Evolutionary conservation across 768 basidiomycete genomes (phyloP).

Genomic region (Auricularia heimuer): DNA sequence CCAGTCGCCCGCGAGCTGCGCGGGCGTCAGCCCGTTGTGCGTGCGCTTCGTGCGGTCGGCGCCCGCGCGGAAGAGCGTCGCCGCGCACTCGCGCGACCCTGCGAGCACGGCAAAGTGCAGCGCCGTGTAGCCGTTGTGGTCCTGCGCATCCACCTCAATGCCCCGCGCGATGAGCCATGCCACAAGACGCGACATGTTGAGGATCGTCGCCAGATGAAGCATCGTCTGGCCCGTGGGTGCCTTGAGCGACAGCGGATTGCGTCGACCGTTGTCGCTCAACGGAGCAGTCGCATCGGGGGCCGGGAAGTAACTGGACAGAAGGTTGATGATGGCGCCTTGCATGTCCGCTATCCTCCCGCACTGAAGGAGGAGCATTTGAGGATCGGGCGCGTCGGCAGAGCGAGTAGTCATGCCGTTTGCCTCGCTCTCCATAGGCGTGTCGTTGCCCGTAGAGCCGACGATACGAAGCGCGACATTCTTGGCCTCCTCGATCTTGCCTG

Average conservation of each 20-base stretch:
- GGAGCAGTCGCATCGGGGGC: constrained; percentile 37
- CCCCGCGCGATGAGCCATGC: constrained; percentile 60
- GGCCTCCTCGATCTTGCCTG: constrained; percentile 87
- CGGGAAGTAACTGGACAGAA: constrained; percentile 65
- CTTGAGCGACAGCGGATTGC: constrained; percentile 64
- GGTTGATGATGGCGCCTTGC: constrained; percentile 67
- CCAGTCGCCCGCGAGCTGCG: constrained; percentile 27
- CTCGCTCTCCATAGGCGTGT: constrained; percentile 17
- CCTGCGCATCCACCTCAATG: constrained; percentile 74
- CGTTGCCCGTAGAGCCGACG: constrained; percentile 58
- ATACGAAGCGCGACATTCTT: constrained; percentile 91
- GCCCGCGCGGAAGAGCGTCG: constrained; percentile 63
- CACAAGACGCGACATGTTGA: constrained; percentile 63
- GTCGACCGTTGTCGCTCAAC: constrained; percentile 33
- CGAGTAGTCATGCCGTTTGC: constrained; percentile 45
- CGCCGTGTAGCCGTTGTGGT: constrained; percentile 84
- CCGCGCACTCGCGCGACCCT: constrained; percentile 52
- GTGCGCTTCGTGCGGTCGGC: constrained; percentile 74
- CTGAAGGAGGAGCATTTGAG: constrained; percentile 49
- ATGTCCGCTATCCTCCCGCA: constrained; percentile 52
- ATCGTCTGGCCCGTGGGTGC: constrained; percentile 66
- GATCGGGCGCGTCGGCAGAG: constrained; percentile 36
- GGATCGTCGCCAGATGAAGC: constrained; percentile 76
- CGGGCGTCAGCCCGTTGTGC: constrained; percentile 56
- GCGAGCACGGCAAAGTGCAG: constrained; percentile 75